A percentile compares a stretch with the other conserved stretches of the same genome.
Evolutionary conservation across 805 yeast species (phyloP).

Genomic region (Sugiyamaella chiloensis): DNA sequence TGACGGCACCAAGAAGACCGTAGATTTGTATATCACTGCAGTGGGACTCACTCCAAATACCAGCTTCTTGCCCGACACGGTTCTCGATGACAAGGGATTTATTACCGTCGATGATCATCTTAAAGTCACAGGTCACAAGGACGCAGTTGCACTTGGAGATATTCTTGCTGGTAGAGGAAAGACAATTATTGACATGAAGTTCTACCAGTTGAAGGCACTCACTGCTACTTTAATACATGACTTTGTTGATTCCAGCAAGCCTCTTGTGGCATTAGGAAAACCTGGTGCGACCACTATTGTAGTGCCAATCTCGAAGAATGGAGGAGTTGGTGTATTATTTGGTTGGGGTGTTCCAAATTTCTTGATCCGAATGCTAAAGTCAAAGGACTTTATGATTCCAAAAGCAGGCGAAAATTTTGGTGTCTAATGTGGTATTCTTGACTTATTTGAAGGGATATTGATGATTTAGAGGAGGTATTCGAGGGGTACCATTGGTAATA

Average conservation of each 20-base stretch:
- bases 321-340: slow-evolving; percentile 22
- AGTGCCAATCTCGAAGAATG: slow-evolving; percentile 18
- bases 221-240: slow-evolving; percentile 14
- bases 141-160: slow-evolving; percentile 24
- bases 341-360: slow-evolving; percentile 23
- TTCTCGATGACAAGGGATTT: slow-evolving; percentile 15
- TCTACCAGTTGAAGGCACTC: slow-evolving; percentile 9
- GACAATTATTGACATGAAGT: slow-evolving; percentile 15
- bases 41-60: slow-evolving; percentile 22
- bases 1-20: slow-evolving; percentile 15
- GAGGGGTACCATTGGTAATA: no score
- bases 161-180: slow-evolving; percentile 11
- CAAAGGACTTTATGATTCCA: slow-evolving; percentile 16
- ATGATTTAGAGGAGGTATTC: no score
- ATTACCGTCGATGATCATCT: slow-evolving; percentile 18
- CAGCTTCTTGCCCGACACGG: slow-evolving; percentile 12
- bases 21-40: slow-evolving; percentile 19
- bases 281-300: slow-evolving; percentile 11
- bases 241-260: not conserved
- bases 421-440: no score
- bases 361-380: slow-evolving; percentile 16
- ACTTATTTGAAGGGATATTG: no score
- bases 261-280: slow-evolving; percentile 3
- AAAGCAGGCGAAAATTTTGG: slow-evolving; percentile 6
- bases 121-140: slow-evolving; percentile 14